Evolutionary conservation across 768 basidiomycete species (phyloP).

Genomic region (Leccinum broughii): DNA sequence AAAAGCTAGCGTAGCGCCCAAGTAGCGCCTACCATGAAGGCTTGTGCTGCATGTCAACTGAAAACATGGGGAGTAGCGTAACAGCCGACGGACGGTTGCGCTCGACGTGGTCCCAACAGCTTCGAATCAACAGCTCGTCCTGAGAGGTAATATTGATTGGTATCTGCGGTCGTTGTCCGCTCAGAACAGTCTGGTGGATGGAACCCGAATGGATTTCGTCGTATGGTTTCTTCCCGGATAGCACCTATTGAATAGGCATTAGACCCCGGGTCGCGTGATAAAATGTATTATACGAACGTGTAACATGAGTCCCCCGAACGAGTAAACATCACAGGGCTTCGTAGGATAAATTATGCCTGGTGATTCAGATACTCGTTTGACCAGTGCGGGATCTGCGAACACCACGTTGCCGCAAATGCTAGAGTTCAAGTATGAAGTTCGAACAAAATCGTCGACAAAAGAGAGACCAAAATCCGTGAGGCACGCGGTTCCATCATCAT

Average conservation of each 20-base stretch:
- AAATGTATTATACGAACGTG: neutral
- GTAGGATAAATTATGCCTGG: constrained; percentile 14
- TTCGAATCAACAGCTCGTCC: constrained; percentile 13
- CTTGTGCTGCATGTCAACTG: neutral
- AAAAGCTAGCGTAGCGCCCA: too few species aligned
- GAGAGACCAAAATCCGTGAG: constrained; percentile 51
- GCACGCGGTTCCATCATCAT: constrained; percentile 39
- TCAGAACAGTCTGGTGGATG: neutral
- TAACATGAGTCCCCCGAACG: constrained; percentile 30
- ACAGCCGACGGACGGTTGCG: constrained; percentile 18
- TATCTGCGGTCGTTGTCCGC: constrained; percentile 17
- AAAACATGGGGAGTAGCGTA: constrained; percentile 8
- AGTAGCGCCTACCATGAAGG: neutral
- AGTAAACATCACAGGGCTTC: constrained; percentile 28
- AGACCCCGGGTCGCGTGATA: constrained; percentile 1
- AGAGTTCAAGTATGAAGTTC: constrained; percentile 35
- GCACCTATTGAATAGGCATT: constrained; percentile 14
- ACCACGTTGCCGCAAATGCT: constrained; percentile 39
- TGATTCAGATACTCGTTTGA: constrained; percentile 3
- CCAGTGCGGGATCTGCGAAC: constrained; percentile 45
- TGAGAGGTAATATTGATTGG: neutral
- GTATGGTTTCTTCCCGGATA: constrained; percentile 24
- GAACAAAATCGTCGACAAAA: constrained; percentile 25
- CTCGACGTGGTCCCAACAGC: constrained; percentile 22
- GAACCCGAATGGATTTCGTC: neutral